Evolutionary conservation across 1,284 basidiomycete genomes (phyloP), one percentile per base, ranked within the genome.

Genomic region (Anthracocystis panici-leucophaei): DNA sequence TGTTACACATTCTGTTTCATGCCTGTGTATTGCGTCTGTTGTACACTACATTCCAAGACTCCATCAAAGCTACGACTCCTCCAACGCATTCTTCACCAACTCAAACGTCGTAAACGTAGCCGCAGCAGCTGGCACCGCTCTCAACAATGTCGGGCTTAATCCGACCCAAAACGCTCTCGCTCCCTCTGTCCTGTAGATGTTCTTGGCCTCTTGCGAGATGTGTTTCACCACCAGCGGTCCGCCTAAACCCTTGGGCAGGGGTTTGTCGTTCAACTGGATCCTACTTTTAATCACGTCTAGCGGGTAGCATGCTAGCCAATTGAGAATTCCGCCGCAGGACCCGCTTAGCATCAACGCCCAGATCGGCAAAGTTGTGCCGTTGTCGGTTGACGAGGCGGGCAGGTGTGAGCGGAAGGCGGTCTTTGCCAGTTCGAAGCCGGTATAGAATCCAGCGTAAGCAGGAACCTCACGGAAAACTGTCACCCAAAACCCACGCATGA

Each of bases 401-500:
- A 88, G 83, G 61, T 80, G 86, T 55, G 88, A 85, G 57, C 88
- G 86, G 78, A 97, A 93, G 61, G 88, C 87, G 14, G 94, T 90
- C 87, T 95, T 97, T 8, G 92, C 90, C 62, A 90, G 92, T 85
- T 97, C 96, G 85, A 94, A 99, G 0, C 91, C 94, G 61, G 90
- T 91, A 80, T 93, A 93, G 70, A 83, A 85, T 23, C 92, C 94
- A 44, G 95, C 94, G 83, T 97, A 97, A 8, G 94, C 95, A 4
- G 95, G 95, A 48, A 97, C 94, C 86, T 98, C 96, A 78, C 95
- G 88, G 0, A 91, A 89, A 29, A 97, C 90, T 0, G 96, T 98
- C n/a, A 95, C 89, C 94, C 95, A 97, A 85, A 95, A 98, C 0
- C 96, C 96, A 35, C 96, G 88, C 95, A 98, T 97, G 57, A 98